Conservation (phyloP, 2,329 filamentous ascomycete species). For the Penicillium sp. region DNA sequence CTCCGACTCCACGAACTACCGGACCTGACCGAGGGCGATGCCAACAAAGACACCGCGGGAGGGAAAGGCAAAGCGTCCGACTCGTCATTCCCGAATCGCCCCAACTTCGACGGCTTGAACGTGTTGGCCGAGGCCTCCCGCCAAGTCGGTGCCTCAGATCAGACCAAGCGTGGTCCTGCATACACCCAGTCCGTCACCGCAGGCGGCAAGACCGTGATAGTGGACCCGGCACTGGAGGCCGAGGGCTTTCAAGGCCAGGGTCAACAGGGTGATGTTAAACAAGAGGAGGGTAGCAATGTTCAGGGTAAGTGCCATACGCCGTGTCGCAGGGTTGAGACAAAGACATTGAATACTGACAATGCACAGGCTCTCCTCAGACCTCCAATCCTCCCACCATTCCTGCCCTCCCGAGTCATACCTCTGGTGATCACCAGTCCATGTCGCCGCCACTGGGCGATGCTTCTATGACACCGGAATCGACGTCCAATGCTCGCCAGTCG, state of each 20-base stretch:
- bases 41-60: constrained; percentile 36
- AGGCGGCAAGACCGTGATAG: constrained; percentile 39
- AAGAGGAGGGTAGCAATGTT: constrained; percentile 8
- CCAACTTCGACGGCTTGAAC: constrained; percentile 73
- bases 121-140: constrained; percentile 83
- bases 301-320: constrained; percentile 1
- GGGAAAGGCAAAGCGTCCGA: constrained; percentile 36
- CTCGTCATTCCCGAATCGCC: constrained; percentile 45
- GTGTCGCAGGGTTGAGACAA: no score
- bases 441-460: constrained; percentile 32
- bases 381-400: constrained; percentile 29
- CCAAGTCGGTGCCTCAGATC: constrained; percentile 56
- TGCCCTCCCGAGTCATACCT: constrained; percentile 29
- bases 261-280: constrained; percentile 24
- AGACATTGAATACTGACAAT: constrained; percentile 1
- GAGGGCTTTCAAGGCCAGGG: constrained; percentile 35
- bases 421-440: constrained; percentile 30
- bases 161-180: constrained; percentile 40
- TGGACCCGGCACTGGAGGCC: constrained; percentile 41
- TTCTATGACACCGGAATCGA: constrained; percentile 33
- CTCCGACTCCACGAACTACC: constrained; percentile 66
- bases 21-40: constrained; percentile 44
- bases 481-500: constrained; percentile 37
- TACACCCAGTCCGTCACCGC: constrained; percentile 39
- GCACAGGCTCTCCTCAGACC: constrained; percentile 27